Evolutionary conservation across 768 basidiomycete species (phyloP).

Genomic region (Dendrothele bispora): DNA sequence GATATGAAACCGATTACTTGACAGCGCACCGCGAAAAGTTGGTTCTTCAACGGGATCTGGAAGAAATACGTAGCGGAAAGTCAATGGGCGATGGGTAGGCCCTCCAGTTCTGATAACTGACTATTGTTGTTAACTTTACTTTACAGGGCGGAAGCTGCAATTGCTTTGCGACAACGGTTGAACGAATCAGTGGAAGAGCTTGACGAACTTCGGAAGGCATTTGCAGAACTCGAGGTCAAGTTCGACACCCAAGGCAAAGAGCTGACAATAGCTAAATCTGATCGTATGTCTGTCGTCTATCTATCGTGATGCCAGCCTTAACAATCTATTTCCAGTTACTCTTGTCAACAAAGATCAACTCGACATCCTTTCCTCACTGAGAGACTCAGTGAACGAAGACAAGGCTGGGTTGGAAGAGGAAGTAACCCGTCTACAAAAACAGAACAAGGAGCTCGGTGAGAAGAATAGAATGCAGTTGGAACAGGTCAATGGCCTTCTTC

Average conservation of each 20-base stretch:
- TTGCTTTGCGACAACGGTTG: conserved; percentile 83
- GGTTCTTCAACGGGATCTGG: conserved; percentile 75
- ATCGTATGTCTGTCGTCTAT: conserved; percentile 65
- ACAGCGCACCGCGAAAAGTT: conserved; percentile 82
- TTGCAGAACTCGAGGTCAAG: conserved; percentile 70
- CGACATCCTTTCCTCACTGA: conserved; percentile 81
- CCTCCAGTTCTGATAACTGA: not conserved
- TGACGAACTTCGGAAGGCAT: conserved; percentile 65
- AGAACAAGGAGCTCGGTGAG: conserved; percentile 71
- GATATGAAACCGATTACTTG: conserved; percentile 88
- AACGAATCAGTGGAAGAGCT: conserved; percentile 87
- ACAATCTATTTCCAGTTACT: conserved; percentile 71
- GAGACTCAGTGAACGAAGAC: conserved; percentile 89
- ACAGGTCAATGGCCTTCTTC: conserved; percentile 78
- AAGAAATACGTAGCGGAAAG: conserved; percentile 89
- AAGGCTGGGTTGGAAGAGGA: conserved; percentile 75
- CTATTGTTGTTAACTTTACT: conserved; percentile 3
- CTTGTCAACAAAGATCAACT: conserved; percentile 93
- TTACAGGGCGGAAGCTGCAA: conserved; percentile 76
- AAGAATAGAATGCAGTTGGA: conserved; percentile 92
- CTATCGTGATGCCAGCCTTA: not conserved
- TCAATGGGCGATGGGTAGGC: conserved; percentile 77
- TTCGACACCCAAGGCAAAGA: conserved; percentile 64
- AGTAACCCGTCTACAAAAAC: conserved; percentile 58
- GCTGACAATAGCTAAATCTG: conserved; percentile 81